Evolutionary conservation across 108 stramenopile genomes (phyloP), one percentile per base, ranked within the genome.

Genomic region (Skeletonema menzelii): DNA sequence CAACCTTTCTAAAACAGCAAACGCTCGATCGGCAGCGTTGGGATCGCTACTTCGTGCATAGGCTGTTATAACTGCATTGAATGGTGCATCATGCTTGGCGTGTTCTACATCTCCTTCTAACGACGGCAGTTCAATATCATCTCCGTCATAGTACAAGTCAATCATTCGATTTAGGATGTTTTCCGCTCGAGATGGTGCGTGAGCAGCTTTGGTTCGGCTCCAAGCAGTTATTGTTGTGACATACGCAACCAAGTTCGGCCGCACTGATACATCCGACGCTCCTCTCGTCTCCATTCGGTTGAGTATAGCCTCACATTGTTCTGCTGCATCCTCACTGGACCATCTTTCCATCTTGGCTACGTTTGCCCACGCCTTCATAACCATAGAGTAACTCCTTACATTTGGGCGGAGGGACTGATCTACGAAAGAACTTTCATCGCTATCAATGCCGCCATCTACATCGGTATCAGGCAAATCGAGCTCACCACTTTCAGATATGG

Each of bases 281-380:
- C 62, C 65, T 37, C 64, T 63, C 22, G 46, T 57, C 35, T 77
- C 76, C 81, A 82, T 82, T 60, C 64, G 72, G 12, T 34, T 81
- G 66, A 66, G 56, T 34, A 72, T 65, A 17, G 60, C 40, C 70
- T 73, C 80, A 65, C 70, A 76, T 44, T 72, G 76, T 35, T 59
- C 56, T 13, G 81, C 71, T 27, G 81, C 71, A 38, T 67, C 56
- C 44, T 67, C 76, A 28, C 76, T 62, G 20, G 74, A 64, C 35
- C 69, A 42, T 35, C 56, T 57, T 37, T 65, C 79, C 12, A 32
- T 60, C 28, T 55, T 27, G 53, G 42, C 19, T 8, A 80, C 63
- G 19, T 76, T 67, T 5, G 88, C 68, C 79, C 82, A 90, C 3
- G 86, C 89, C 72, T 86, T 74, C 69, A 90, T 61, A 11, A 87